Percentiles rank a stretch among this genome's conserved stretches.
phyloP scores from a whole-genome alignment of 2,329 filamentous ascomycete species.

The Trichophyton schoenleinii region DNA sequence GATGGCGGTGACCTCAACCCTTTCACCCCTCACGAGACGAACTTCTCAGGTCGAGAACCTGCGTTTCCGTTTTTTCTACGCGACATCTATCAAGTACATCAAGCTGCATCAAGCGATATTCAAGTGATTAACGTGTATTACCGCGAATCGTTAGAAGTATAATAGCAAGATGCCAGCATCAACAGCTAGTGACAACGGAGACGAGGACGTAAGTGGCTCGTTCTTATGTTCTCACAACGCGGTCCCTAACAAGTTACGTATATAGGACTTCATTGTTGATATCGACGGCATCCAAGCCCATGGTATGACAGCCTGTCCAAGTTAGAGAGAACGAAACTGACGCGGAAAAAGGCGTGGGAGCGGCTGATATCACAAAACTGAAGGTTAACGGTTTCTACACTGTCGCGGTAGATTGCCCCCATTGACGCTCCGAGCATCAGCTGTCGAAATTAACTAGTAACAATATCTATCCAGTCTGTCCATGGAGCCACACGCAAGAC shows the following conservation, averaged over 20 bases:
- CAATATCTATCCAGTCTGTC: constrained; percentile 37
- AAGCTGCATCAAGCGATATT: not conserved
- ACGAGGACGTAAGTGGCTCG: constrained; percentile 24
- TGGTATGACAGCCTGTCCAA: constrained; percentile 27
- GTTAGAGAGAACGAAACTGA: not conserved
- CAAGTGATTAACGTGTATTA: not conserved
- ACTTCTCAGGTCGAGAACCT: not conserved
- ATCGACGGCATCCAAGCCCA: constrained; percentile 55
- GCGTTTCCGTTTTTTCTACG: not conserved
- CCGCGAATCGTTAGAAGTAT: not conserved
- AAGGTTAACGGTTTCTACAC: constrained; percentile 52
- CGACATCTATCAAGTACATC: not conserved
- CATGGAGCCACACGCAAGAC: constrained; percentile 47
- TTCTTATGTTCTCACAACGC: not conserved
- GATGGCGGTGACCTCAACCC: not conserved
- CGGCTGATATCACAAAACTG: constrained; percentile 53
- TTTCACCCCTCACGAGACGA: not conserved
- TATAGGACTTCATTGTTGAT: constrained; percentile 48
- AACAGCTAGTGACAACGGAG: constrained; percentile 40
- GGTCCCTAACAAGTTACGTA: not conserved
- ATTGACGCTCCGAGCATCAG: too few species aligned
- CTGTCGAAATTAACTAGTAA: not conserved
- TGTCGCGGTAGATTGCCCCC: constrained; percentile 39
- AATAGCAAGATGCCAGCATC: constrained; percentile 39
- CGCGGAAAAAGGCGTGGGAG: constrained; percentile 42